Base-by-base conservation (phyloP, 345 rosid genomes). In the Lagerstroemia speciosa region DNA sequence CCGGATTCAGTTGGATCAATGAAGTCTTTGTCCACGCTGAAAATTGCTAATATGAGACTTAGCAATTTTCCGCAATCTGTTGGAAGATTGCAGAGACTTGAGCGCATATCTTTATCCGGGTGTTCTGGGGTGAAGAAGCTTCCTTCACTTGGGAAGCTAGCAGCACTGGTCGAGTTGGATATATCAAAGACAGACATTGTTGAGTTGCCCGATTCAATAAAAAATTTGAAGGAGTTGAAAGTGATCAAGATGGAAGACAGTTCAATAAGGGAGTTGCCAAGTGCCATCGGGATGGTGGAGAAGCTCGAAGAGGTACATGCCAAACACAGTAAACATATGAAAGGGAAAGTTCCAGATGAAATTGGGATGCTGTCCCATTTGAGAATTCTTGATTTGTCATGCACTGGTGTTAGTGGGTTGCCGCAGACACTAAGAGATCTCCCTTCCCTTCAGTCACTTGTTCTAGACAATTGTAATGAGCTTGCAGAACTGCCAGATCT, bases 231-330 rank as follows among this genome's bases (percentile, higher is more conserved):
- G 67, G 32, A 64, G 3, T 27, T 70, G 5, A 55, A 24, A 55
- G 31, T 24, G 61, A 55, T 68, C 45, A 48, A 19, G 26, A 0
- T 53, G 17, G 27, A 15, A 20, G 38, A 24, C 26, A 50, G 16
- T 37, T 0, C 24, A 5, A 11, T 43, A 11, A 43, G 19, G 48
- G 48, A 43, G 48, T 43, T 43, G 48, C 48, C 48, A 12, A 43
- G 17, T 24, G 38, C 71, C 71, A 70, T 32, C 31, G 66, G 2
- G 16, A 38, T 57, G 72, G 22, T 69, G 72, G 38, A 62, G 37
- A 57, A 58, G 22, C 66, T 69, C 38, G 33, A 57, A 69, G 7
- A 40, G 14, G 7, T 69, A 27, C 34, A 60, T 62, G 65, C 72
- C 19, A 19, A 40, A 40, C 33, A 17, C 27, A 29, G 65, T 57